A percentile compares a stretch with the other conserved stretches of the same genome.
Evolutionary conservation across 441 rosid species (phyloP).

Genomic region (Jatropha podagrica): DNA sequence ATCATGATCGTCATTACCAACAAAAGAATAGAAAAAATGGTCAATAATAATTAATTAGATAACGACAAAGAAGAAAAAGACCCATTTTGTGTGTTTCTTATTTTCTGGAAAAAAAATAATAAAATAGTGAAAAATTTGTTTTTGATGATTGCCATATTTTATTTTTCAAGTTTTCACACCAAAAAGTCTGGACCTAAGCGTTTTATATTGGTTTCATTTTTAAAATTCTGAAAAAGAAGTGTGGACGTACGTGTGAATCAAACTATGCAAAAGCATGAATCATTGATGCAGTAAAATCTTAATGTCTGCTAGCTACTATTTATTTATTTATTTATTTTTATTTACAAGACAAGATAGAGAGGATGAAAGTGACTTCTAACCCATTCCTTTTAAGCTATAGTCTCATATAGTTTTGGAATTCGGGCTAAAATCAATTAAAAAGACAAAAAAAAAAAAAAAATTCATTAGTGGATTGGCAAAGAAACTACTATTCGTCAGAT

Average conservation of each 20-base stretch:
- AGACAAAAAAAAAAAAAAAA: no score
- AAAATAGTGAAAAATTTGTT: no score
- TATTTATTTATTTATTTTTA: no score
- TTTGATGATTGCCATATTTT: neutral
- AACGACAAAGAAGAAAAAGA: neutral
- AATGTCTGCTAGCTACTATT: neutral
- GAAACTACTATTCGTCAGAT: no score
- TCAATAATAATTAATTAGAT: neutral
- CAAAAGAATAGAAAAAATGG: neutral
- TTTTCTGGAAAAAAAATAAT: no score
- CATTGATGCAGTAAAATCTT: neutral
- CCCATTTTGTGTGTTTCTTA: neutral
- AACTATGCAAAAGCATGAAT: neutral
- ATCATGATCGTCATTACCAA: conserved; percentile 32
- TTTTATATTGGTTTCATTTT: neutral
- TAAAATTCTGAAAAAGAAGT: conserved; percentile 6
- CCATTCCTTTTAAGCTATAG: neutral
- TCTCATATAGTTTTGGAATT: no score
- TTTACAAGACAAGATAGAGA: no score
- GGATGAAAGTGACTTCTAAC: neutral
- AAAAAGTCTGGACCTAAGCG: conserved; percentile 5
- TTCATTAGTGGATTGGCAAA: no score
- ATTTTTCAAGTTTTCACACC: conserved; percentile 18
- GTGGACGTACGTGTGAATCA: neutral
- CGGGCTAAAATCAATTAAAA: no score